A percentile compares a stretch with the other conserved stretches of the same genome.
These are phyloP conservation scores for Pythium brassicae DNA, from an alignment of 352 stramenopile species.

Conservation along the genomic window DNA sequence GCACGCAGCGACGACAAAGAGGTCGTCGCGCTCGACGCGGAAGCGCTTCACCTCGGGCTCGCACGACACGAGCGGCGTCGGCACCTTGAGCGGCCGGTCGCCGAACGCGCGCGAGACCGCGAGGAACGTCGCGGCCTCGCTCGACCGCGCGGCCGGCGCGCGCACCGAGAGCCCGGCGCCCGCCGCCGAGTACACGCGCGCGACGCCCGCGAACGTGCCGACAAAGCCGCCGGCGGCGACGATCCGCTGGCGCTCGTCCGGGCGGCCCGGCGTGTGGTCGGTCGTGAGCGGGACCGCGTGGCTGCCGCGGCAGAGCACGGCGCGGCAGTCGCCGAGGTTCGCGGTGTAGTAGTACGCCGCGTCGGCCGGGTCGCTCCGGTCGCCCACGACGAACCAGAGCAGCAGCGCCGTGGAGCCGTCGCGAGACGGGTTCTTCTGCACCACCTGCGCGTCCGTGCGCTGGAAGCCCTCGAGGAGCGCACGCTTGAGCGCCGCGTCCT, in stretches of 20 bases:
- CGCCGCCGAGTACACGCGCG: constrained; percentile 47
- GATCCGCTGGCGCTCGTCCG: constrained; percentile 47
- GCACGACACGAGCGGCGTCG: constrained; percentile 40
- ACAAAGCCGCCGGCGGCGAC: constrained; percentile 47
- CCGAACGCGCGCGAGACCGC: constrained; percentile 61
- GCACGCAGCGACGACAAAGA: constrained; percentile 56
- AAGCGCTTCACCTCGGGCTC: constrained; percentile 41
- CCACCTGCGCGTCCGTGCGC: constrained; percentile 32
- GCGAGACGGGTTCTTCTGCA: constrained; percentile 35
- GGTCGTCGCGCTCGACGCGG: constrained; percentile 30
- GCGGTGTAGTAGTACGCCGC: constrained; percentile 46
- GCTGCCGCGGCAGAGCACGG: constrained; percentile 43
- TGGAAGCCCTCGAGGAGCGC: constrained; percentile 37
- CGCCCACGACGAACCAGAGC: constrained; percentile 40
- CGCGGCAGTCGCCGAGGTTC: constrained; percentile 65
- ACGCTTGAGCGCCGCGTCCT: constrained; percentile 26
- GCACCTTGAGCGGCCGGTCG: constrained; percentile 46
- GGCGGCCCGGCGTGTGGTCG: constrained; percentile 55
- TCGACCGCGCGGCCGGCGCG: constrained; percentile 15
- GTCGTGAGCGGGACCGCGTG: constrained; percentile 34
- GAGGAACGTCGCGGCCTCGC: constrained; percentile 33
- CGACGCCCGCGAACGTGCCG: constrained; percentile 33
- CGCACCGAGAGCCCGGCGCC: constrained; percentile 30
- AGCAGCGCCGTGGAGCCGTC: constrained; percentile 53
- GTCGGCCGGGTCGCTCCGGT: neutral